These are phyloP conservation scores for Penicillium cataractarum DNA, from an alignment of 495 filamentous ascomycete species.

Conservation along the genomic window DNA sequence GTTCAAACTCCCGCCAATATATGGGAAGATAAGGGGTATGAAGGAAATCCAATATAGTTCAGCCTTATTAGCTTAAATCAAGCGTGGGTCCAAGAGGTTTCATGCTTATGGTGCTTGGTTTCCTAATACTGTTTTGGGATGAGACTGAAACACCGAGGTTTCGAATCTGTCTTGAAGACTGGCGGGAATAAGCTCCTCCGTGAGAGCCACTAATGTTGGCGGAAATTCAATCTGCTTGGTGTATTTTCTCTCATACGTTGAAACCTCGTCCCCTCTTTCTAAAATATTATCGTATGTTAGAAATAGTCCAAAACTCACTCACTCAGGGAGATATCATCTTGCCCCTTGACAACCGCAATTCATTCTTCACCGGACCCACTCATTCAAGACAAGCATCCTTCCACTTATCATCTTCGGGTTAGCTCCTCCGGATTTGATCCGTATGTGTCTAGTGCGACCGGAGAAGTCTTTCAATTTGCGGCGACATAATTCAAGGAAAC, in stretches of 20 bases:
- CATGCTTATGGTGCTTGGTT: neutral
- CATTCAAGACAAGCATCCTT: neutral
- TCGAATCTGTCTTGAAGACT: neutral
- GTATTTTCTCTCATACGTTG: neutral
- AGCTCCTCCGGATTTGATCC: neutral
- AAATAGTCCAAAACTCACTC: neutral
- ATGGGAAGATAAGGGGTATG: neutral
- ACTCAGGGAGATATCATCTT: neutral
- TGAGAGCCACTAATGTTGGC: too few relatives aligned
- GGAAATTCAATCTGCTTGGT: neutral
- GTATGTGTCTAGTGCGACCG: neutral
- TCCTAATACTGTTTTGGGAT: neutral
- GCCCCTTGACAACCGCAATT: neutral
- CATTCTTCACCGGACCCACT: neutral
- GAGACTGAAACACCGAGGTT: neutral
- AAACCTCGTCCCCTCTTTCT: neutral
- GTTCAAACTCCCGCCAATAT: neutral
- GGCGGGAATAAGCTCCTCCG: neutral
- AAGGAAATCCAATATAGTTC: neutral
- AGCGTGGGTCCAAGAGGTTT: neutral
- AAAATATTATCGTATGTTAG: neutral
- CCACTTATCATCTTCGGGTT: neutral
- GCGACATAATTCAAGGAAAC: neutral
- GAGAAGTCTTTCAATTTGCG: neutral
- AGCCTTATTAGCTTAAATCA: neutral